Evolutionary conservation across 352 stramenopile species (phyloP).

Genomic region (Pilasporangium apinafurcum): DNA sequence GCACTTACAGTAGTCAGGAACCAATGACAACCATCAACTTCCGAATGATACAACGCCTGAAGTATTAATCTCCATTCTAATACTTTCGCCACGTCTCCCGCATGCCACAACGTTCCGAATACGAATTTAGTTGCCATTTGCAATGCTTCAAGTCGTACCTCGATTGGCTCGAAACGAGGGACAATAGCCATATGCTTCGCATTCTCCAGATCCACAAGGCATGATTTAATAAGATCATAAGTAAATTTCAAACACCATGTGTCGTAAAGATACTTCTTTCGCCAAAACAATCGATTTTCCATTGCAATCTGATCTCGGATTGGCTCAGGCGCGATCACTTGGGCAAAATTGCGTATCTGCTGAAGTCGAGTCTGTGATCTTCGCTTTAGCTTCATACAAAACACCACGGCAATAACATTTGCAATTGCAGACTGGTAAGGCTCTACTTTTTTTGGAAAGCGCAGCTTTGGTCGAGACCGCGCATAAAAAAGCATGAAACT

Average conservation of each 20-base stretch:
- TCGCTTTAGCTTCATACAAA: constrained; percentile 30
- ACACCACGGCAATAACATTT: constrained; percentile 24
- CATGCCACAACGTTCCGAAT: constrained; percentile 84
- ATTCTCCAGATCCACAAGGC: constrained; percentile 34
- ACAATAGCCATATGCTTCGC: constrained; percentile 32
- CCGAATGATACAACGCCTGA: constrained; percentile 61
- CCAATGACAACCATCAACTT: constrained; percentile 66
- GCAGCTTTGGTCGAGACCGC: constrained; percentile 37
- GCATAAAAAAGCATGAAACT: constrained; percentile 88
- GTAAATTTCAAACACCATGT: constrained; percentile 72
- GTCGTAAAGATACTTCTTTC: constrained; percentile 82
- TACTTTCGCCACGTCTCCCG: constrained; percentile 61
- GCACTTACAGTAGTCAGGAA: constrained; percentile 50
- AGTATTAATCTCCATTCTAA: constrained; percentile 71
- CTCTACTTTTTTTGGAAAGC: constrained; percentile 1
- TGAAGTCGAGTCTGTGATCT: constrained; percentile 22
- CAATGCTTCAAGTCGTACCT: constrained; percentile 63
- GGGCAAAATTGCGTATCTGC: constrained; percentile 32
- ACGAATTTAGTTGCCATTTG: constrained; percentile 82
- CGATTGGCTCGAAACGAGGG: constrained; percentile 49
- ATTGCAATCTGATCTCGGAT: constrained; percentile 75
- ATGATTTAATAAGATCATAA: constrained; percentile 62
- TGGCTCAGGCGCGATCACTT: constrained; percentile 56
- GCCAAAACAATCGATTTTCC: constrained; percentile 84
- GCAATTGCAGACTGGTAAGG: too few species aligned